These are phyloP conservation scores for Agrocybe praecox DNA, from an alignment of 768 basidiomycete species.

Conservation along the genomic window DNA sequence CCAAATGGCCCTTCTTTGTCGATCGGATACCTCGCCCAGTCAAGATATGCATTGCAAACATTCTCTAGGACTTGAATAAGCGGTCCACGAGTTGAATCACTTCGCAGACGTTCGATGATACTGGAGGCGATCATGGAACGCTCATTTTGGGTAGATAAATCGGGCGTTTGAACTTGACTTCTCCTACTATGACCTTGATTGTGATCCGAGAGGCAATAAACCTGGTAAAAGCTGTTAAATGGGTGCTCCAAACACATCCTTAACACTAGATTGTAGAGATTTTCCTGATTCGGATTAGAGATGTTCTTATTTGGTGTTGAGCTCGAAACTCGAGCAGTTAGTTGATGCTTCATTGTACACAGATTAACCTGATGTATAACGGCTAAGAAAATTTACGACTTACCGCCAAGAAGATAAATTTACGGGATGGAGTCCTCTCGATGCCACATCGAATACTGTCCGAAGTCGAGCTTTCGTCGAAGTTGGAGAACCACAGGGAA, in stretches of 20 bases:
- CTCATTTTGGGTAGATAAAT: constrained; percentile 53
- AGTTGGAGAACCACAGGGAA: constrained; percentile 92
- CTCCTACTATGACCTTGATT: constrained; percentile 22
- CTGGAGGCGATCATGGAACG: constrained; percentile 62
- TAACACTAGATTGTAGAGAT: constrained; percentile 64
- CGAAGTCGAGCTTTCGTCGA: constrained; percentile 57
- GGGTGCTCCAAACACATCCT: constrained; percentile 90
- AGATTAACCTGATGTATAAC: neutral
- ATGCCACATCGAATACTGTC: constrained; percentile 48
- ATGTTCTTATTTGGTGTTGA: constrained; percentile 22
- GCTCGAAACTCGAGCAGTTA: constrained; percentile 83
- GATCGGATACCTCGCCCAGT: constrained; percentile 73
- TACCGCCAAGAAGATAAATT: constrained; percentile 85
- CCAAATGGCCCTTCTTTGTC: constrained; percentile 23
- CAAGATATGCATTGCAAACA: constrained; percentile 65
- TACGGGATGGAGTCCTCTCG: constrained; percentile 73
- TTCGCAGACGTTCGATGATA: constrained; percentile 57
- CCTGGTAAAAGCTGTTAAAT: constrained; percentile 90
- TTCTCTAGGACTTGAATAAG: constrained; percentile 56
- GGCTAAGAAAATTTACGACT: constrained; percentile 9
- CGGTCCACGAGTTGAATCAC: constrained; percentile 34
- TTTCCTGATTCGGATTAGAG: constrained; percentile 48
- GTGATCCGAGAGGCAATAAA: constrained; percentile 66
- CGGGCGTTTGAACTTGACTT: constrained; percentile 44
- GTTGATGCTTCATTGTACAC: constrained; percentile 61